Conservation (phyloP, 257 asterid species). For the Solanum pennellii region DNA sequence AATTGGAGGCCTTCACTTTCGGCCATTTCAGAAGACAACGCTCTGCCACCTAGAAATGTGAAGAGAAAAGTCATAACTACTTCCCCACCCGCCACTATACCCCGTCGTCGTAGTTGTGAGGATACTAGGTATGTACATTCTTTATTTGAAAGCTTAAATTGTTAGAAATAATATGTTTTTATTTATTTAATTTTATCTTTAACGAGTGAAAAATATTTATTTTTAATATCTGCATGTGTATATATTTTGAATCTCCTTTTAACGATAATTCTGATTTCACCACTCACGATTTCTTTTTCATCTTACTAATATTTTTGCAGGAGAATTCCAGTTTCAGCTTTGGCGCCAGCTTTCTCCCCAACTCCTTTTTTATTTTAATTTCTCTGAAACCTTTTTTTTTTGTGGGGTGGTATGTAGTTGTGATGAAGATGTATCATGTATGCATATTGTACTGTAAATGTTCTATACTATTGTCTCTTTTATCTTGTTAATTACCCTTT, state of each 20-base stretch:
- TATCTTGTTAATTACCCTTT: neutral
- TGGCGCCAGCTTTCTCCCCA: conserved; percentile 30
- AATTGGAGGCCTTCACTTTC: conserved; percentile 32
- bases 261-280: neutral
- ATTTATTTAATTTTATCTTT: too few species aligned
- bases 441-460: neutral
- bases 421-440: neutral
- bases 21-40: conserved; percentile 18
- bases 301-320: conserved; percentile 17
- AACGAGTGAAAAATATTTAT: too few species aligned
- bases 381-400: neutral
- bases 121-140: conserved; percentile 12
- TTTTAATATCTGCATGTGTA: accelerated
- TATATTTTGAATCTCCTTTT: neutral
- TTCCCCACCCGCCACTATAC: conserved; percentile 10
- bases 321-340: conserved; percentile 10
- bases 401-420: neutral
- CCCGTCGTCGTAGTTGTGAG: conserved; percentile 2
- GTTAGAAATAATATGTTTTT: neutral
- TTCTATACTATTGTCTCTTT: neutral
- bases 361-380: conserved; percentile 54
- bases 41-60: neutral
- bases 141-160: neutral
- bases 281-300: neutral
- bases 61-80: conserved; percentile 22